Evolutionary conservation across 371 early-diverging fungal species (phyloP), one percentile per base, ranked within the genome.

Genomic region (Spiromyces aspiralis): DNA sequence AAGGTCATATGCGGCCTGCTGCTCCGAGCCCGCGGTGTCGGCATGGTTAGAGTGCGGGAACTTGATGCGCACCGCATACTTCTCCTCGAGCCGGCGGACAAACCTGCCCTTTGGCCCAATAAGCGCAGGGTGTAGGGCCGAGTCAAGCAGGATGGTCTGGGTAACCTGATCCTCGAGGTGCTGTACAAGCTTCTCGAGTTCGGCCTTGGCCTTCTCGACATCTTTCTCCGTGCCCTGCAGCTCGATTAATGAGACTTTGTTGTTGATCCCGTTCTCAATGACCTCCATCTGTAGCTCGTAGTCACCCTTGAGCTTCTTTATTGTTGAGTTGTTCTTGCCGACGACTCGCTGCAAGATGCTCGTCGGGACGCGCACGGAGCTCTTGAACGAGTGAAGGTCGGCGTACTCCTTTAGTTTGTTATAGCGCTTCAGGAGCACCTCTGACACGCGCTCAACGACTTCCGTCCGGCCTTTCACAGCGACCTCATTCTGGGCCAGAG

Each of bases 291-390:
- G 78, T 45, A 95, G 84, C 53, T 78, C 81, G 59, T 81, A 76
- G 53, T 78, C 76, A 25, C 84, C 82, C 59, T 79, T 83, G 48
- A 90, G 59, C 51, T 77, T 76, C 64, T 80, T 83, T 53, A 95
- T 75, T 57, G 79, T 77, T 59, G 79, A 74, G 55, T 90, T 90
- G 20, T 80, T 80, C 64, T 87, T 87, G 44, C 96, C 96, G 60
- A 94, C 87, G 27, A 95, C 70, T 44, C 86, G 83, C 4, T 89
- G 78, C 27, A 86, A 74, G 48, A 79, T 76, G 22, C 70, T 62
- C 41, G 74, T 66, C 45, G 89, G 85, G 42, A 90, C 84, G 20
- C 66, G 67, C 46, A 91, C 70, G 23, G 72, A 75, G 27, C 74
- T 75, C 12, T 76, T 66, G 64, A 81, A 86, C 19, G 84, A 76